Evolutionary conservation across 352 stramenopile genomes (phyloP), one percentile per base, ranked within the genome.

Genomic region (Pythium folliculosum): DNA sequence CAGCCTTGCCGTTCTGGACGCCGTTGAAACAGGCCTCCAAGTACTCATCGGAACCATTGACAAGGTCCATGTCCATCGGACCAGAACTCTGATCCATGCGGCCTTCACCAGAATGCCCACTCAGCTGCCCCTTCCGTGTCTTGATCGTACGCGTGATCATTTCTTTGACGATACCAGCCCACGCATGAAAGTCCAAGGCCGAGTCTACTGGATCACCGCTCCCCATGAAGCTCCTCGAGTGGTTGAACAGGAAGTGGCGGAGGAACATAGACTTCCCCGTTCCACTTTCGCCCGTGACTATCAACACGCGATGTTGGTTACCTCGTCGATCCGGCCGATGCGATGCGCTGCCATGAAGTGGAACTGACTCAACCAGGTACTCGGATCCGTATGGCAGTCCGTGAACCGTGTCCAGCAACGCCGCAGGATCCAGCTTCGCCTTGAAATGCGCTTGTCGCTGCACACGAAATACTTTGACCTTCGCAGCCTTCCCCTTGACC

Each of bases 181-280:
- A 91, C 0, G 82, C 79, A 38, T 91, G 80, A 51, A 88, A 86
- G 55, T 87, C 76, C 17, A 78, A 63, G 10, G 78, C 72, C 22
- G 76, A 81, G 48, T 91, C 82, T 22, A 91, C 76, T 8, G 80
- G 78, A 27, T 91, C 81, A 0, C 80, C 80, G 16, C 53, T 73
- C 1, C 82, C 82, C 60, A 87, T 84, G 48, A 82, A 91, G 52
- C 78, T 87, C 7, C 73, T 67, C 3, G 80, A 48, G 16, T 84
- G 78, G 32, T 82, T 71, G 13, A 82, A 67, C n/a, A 82, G 56
- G 17, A 87, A 81, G 30, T 91, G 80, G 5, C 80, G 77, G 2
- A 89, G 50, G 8, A 91, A 55, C 82, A 89, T 91, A 0, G 82
- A 88, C 51, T 91, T 91, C 3, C 82, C 82, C 0, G 80, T 87